phyloP scores from a whole-genome alignment of 768 basidiomycete genomes.

The Pleurotus ostreatus region DNA sequence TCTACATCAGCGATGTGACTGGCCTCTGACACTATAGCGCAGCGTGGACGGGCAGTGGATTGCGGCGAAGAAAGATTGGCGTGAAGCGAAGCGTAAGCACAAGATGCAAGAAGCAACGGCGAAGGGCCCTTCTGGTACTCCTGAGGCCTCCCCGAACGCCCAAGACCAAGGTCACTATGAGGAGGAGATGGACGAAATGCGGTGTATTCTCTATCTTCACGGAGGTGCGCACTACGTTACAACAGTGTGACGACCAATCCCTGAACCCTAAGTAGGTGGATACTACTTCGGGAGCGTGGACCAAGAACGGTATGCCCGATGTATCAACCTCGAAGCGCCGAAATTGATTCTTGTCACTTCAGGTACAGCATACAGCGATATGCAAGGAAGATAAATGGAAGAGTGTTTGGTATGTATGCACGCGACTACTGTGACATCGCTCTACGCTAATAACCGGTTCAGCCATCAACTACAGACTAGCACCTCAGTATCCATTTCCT shows the following conservation, averaged over 20 bases:
- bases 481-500: conserved; percentile 97
- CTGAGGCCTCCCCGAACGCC: conserved; percentile 13
- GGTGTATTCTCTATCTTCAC: conserved; percentile 80
- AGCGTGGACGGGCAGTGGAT: conserved; percentile 90
- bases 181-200: conserved; percentile 76
- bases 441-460: conserved; percentile 13
- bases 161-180: conserved; percentile 41
- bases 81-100: conserved; percentile 55
- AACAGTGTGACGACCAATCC: not conserved
- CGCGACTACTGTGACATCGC: not conserved
- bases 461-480: conserved; percentile 83
- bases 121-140: conserved; percentile 17
- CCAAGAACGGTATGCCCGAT: conserved; percentile 53
- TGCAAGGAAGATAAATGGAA: conserved; percentile 90
- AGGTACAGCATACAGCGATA: conserved; percentile 77
- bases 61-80: conserved; percentile 79
- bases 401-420: conserved; percentile 63
- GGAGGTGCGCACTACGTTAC: conserved; percentile 46
- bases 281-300: conserved; percentile 83
- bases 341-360: not conserved
- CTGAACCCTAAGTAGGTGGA: conserved; percentile 45
- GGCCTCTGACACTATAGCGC: conserved; percentile 5
- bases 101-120: conserved; percentile 39
- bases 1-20: conserved; percentile 10
- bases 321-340: not conserved